phyloP scores from a whole-genome alignment of 108 stramenopile species.

The Cyclotella kingstonii region DNA sequence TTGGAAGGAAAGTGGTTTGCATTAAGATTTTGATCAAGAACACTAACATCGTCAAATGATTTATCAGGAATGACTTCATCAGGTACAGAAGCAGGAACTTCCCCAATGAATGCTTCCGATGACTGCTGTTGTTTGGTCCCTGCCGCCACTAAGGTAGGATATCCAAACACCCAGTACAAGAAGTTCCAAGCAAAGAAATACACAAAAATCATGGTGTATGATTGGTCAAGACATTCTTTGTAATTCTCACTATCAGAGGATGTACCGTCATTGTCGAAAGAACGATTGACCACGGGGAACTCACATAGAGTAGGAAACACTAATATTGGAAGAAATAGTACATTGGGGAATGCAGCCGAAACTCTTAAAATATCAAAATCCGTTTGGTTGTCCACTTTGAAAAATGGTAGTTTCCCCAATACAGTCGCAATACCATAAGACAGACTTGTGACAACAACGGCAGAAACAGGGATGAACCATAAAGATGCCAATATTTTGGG shows the following conservation, averaged over 20 bases:
- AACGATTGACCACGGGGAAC: conserved; percentile 60
- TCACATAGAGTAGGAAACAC: conserved; percentile 80
- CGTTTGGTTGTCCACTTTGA: conserved; percentile 29
- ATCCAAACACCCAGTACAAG: conserved; percentile 61
- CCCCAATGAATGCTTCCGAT: background rate
- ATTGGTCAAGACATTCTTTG: conserved; percentile 50
- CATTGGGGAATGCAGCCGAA: conserved; percentile 70
- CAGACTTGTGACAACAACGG: conserved; percentile 42
- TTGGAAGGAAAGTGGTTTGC: too few relatives aligned
- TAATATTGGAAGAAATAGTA: conserved; percentile 70
- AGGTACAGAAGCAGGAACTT: background rate
- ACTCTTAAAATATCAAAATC: conserved; percentile 63
- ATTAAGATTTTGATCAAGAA: too few relatives aligned
- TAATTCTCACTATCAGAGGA: conserved; percentile 17
- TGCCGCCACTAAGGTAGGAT: conserved; percentile 44
- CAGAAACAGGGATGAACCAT: conserved; percentile 65
- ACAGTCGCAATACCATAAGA: conserved; percentile 61
- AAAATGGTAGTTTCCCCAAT: conserved; percentile 34
- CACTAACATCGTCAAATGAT: conserved; percentile 1
- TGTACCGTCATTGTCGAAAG: conserved; percentile 31
- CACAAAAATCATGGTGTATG: conserved; percentile 66
- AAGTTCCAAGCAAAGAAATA: conserved; percentile 73
- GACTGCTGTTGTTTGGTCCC: conserved; percentile 27
- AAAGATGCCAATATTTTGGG: conserved; percentile 49
- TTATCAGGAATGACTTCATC: background rate